Conservation (phyloP, 805 yeast species). For the Pichia membranifaciens region DNA sequence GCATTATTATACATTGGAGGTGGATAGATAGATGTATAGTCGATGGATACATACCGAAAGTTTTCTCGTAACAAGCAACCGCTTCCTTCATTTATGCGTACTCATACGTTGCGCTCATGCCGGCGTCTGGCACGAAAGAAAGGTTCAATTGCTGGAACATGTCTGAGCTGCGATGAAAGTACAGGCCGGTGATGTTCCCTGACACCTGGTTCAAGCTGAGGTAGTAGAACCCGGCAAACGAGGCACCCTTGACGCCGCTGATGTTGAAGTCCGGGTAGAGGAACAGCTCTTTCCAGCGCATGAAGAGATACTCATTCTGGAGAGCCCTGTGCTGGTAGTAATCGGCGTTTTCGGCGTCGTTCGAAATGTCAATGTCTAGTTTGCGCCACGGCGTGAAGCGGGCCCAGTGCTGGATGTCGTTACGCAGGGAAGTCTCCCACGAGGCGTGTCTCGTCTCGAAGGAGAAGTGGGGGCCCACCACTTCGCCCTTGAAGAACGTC, state of each 20-base stretch:
- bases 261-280: constrained; percentile 71
- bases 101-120: constrained; percentile 32
- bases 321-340: constrained; percentile 23
- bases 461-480: constrained; percentile 53
- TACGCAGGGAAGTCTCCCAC: constrained; percentile 46
- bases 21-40: no score
- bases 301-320: constrained; percentile 52
- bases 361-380: constrained; percentile 27
- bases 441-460: constrained; percentile 51
- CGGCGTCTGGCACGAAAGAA: constrained; percentile 45
- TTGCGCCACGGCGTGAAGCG: constrained; percentile 37
- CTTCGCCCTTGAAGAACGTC: constrained; percentile 71
- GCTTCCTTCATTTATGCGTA: constrained; percentile 16
- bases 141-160: constrained; percentile 74
- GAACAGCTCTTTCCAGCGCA: constrained; percentile 95
- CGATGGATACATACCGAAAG: no score
- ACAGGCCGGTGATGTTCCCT: constrained; percentile 74
- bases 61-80: no score
- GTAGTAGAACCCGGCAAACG: constrained; percentile 90
- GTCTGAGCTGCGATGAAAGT: constrained; percentile 76
- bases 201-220: constrained; percentile 72
- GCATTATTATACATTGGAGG: no score
- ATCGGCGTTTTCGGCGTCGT: constrained; percentile 24
- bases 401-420: constrained; percentile 63
- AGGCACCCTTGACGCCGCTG: constrained; percentile 62